Conservation (phyloP, 2,329 filamentous ascomycete species). For the Helicocarpus griseus region DNA sequence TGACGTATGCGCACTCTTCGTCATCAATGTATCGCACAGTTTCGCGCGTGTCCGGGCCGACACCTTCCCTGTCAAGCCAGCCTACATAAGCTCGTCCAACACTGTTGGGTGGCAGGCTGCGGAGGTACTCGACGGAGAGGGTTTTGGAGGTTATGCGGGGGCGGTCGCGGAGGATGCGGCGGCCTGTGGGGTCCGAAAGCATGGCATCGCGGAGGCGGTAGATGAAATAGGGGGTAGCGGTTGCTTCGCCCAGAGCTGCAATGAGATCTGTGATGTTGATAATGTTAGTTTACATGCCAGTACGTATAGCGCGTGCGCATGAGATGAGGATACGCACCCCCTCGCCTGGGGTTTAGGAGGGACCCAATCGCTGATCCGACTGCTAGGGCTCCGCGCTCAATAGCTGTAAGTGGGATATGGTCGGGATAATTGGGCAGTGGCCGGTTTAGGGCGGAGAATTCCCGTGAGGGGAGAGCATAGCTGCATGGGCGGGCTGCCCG, state of each 20-base stretch:
- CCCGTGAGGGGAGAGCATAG: slow-evolving; percentile 21
- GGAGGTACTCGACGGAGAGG: slow-evolving; percentile 59
- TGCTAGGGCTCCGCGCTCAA: slow-evolving; percentile 66
- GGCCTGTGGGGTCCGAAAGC: slow-evolving; percentile 73
- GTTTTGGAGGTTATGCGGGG: slow-evolving; percentile 74
- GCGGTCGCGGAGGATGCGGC: slow-evolving; percentile 80
- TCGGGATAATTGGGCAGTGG: slow-evolving; percentile 81
- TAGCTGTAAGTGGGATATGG: slow-evolving; percentile 74
- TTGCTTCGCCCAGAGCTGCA: slow-evolving; percentile 86
- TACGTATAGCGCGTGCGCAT: not conserved
- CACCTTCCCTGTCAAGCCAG: slow-evolving; percentile 91
- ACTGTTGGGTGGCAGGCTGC: slow-evolving; percentile 59
- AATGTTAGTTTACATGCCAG: not conserved
- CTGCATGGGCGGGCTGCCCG: not conserved
- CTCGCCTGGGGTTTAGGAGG: slow-evolving; percentile 66
- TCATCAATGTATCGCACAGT: slow-evolving; percentile 85
- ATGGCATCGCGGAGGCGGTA: slow-evolving; percentile 83
- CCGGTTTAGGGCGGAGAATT: slow-evolving; percentile 75
- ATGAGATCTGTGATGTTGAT: slow-evolving; percentile 61
- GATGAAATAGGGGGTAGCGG: slow-evolving; percentile 91
- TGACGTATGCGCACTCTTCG: slow-evolving; percentile 92
- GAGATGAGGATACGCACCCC: slow-evolving; percentile 42
- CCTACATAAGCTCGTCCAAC: slow-evolving; percentile 74
- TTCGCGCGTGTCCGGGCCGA: slow-evolving; percentile 80
- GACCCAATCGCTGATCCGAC: slow-evolving; percentile 51